phyloP scores from a whole-genome alignment of 2,329 filamentous ascomycete genomes.

The Venturia carpophila region DNA sequence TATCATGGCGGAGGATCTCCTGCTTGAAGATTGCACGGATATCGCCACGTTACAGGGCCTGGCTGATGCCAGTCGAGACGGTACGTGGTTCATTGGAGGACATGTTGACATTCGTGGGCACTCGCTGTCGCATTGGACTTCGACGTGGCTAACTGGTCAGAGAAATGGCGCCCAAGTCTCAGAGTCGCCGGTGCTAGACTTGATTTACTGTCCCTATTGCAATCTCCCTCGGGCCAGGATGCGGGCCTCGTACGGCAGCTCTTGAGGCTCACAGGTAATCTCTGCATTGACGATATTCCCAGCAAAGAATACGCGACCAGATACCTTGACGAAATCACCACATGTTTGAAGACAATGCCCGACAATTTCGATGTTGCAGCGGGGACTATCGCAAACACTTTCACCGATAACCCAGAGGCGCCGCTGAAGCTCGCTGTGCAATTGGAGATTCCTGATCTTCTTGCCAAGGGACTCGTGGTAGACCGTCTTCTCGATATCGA shows the following conservation, averaged over 20 bases:
- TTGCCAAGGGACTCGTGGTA: constrained; percentile 2
- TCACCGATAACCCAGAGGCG: neutral
- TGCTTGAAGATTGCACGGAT: neutral
- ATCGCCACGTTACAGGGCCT: neutral
- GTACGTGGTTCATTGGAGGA: neutral
- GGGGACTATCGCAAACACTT: neutral
- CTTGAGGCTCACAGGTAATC: constrained; percentile 2
- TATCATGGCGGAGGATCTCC: neutral
- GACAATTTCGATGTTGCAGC: constrained; percentile 10
- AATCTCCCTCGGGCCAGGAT: neutral
- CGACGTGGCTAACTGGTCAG: neutral
- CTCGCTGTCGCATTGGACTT: neutral
- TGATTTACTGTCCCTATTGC: neutral
- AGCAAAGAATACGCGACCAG: constrained; percentile 2
- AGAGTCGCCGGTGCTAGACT: neutral
- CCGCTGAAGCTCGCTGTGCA: neutral
- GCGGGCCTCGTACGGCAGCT: neutral
- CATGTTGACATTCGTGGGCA: neutral
- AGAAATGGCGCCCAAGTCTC: constrained; percentile 4
- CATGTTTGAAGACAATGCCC: neutral
- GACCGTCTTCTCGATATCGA: neutral
- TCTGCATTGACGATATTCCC: neutral
- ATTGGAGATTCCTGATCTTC: neutral
- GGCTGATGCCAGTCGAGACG: constrained; percentile 1
- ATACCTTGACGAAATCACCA: neutral